Base-by-base conservation (phyloP, 768 basidiomycete species). In the Lentinula edodes region DNA sequence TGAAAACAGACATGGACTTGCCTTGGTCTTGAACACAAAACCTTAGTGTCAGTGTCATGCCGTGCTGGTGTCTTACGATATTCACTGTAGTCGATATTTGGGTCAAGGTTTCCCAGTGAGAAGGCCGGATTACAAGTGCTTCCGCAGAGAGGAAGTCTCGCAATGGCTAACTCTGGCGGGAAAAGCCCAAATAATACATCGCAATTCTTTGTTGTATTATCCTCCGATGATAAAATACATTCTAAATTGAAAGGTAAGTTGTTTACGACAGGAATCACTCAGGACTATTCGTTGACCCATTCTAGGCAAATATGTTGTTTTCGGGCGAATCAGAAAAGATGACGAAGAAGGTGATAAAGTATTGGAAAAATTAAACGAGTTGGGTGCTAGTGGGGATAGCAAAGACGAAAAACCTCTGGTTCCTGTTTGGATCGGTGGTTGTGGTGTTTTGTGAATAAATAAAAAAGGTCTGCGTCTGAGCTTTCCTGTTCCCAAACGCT, bases 291-390 rank as follows among this genome's bases (percentile, higher is more conserved):
- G 38, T 61, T 39, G 41, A 36, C 13, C 23, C 9, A 0, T 32
- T 39, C 6, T 6, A 64, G 63, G 63, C 18, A 64, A 64, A 43
- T 64, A 64, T 52, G 63, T 64, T 43, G 60, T 61, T 13, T 64
- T 64, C 57, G 63, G 63, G 23, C 41, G 42, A 61, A 57, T 61
- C 5, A 64, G 52, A 52, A 54, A 46, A 53, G 58, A 43, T 20
- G 73, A 80, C 46, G 74, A 71, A 16, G 68, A 72, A 32, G 83
- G 85, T 8, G 75, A 70, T 66, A 71, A 61, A 53, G 90, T 90
- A 87, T 74, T 88, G 52, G 78, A 80, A 28, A 79, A 82, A n/a
- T 71, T 91, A 34, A 51, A 88, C 46, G 66, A 68, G 56, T 79
- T 90, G n/a, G 59, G 46, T 32, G 57, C 45, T 13, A 23, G 28